Evolutionary conservation across 257 asterid genomes (phyloP).

Genomic region (Solanum bukasovii): DNA sequence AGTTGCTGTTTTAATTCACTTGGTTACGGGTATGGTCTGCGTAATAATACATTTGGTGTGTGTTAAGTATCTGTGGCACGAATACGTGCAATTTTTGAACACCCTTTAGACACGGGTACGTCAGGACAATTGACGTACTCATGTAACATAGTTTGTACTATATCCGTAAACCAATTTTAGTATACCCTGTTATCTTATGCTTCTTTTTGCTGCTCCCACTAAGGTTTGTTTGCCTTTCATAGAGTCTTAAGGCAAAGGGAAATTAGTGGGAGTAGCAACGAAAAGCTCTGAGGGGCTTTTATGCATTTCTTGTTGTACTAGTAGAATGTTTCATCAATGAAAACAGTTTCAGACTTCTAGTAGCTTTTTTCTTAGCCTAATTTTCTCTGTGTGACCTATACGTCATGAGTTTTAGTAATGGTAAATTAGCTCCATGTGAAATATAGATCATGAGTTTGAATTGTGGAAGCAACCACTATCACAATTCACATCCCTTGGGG

Average conservation of each 20-base stretch:
- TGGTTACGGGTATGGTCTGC: neutral
- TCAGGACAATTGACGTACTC: neutral
- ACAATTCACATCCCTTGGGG: neutral
- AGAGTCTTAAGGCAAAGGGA: conserved; percentile 42
- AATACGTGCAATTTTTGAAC: neutral
- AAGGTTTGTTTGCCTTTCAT: conserved; percentile 55
- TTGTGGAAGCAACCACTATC: neutral
- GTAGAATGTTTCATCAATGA: neutral
- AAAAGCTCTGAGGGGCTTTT: conserved; percentile 84
- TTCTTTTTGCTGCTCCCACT: conserved; percentile 99
- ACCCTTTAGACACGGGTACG: neutral
- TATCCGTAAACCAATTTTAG: conserved; percentile 17
- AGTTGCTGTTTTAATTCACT: neutral
- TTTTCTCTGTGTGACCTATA: neutral
- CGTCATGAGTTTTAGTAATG: neutral
- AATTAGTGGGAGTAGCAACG: conserved; percentile 99
- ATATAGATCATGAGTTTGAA: neutral
- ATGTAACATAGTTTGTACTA: neutral
- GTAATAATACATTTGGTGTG: neutral
- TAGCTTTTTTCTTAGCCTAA: neutral
- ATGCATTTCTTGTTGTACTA: conserved; percentile 35
- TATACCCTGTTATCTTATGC: conserved; percentile 50
- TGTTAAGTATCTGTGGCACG: neutral
- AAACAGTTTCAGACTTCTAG: neutral
- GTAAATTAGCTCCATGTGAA: neutral